Percentiles rank a stretch among this genome's conserved stretches.
Conservation (phyloP, 129 eudicot species). For the sunflower (Helianthus annuus) region DNA sequence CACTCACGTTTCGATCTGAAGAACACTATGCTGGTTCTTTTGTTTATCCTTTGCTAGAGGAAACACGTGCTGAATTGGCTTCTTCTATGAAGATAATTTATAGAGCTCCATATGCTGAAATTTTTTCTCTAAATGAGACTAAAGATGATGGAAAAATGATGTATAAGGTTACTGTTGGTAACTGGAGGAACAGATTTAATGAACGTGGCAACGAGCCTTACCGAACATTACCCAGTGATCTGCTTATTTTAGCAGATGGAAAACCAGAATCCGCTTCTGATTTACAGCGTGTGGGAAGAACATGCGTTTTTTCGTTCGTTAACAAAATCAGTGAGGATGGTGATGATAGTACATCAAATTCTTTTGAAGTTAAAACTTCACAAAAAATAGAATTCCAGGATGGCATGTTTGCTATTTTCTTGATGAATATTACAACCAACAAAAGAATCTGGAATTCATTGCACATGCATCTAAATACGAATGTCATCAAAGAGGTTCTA, state of each 20-base stretch:
- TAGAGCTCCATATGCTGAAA: slow-evolving; percentile 52
- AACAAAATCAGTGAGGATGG: slow-evolving; percentile 20
- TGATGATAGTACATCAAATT: slow-evolving; percentile 13
- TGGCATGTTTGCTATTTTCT: slow-evolving; percentile 36
- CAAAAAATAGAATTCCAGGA: slow-evolving; percentile 17
- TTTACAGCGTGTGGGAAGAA: slow-evolving; percentile 29
- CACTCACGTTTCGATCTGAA: slow-evolving; percentile 35
- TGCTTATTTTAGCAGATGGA: slow-evolving; percentile 31
- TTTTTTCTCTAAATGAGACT: background rate
- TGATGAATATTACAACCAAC: slow-evolving; percentile 44
- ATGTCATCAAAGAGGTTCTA: slow-evolving; percentile 40
- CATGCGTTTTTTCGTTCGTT: slow-evolving; percentile 41
- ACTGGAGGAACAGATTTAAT: slow-evolving; percentile 47
- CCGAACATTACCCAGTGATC: slow-evolving; percentile 60
- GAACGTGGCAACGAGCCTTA: slow-evolving; percentile 52
- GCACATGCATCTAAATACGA: slow-evolving; percentile 34
- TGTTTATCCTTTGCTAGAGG: slow-evolving; percentile 46
- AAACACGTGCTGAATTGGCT: slow-evolving; percentile 48
- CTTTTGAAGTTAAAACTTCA: slow-evolving; percentile 29
- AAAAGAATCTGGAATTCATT: slow-evolving; percentile 56
- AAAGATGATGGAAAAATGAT: slow-evolving; percentile 2
- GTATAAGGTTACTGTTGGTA: slow-evolving; percentile 37
- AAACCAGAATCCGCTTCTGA: slow-evolving; percentile 37
- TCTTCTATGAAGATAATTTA: slow-evolving; percentile 41
- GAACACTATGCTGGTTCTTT: slow-evolving; percentile 42